Evolutionary conservation across 2,329 filamentous ascomycete genomes (phyloP).

Genomic region (Xylariaceae sp.): DNA sequence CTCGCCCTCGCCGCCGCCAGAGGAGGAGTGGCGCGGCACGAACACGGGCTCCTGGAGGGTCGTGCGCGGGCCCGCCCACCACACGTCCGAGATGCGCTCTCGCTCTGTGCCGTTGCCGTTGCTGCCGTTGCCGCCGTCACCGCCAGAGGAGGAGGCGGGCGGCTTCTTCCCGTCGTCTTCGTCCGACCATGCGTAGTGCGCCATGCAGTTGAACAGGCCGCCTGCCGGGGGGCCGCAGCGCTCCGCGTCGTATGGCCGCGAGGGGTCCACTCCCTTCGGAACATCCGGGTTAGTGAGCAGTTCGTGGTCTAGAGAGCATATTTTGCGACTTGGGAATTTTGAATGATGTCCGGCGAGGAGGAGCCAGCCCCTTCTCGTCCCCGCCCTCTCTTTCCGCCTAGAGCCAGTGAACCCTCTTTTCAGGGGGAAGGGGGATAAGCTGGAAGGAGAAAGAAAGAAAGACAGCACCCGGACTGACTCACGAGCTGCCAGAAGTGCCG

Average conservation of each 20-base stretch:
- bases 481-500: constrained; percentile 41
- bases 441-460: too few relatives aligned
- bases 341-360: too few relatives aligned
- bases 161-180: constrained; percentile 10
- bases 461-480: too few relatives aligned
- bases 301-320: too few relatives aligned
- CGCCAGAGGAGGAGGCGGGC: not conserved
- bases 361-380: too few relatives aligned
- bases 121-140: constrained; percentile 7
- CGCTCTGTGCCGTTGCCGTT: constrained; percentile 22
- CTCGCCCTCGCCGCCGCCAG: constrained; percentile 27
- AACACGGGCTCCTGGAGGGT: constrained; percentile 49
- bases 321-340: too few relatives aligned
- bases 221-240: constrained; percentile 35
- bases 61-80: constrained; percentile 35
- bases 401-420: too few relatives aligned
- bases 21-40: constrained; percentile 39
- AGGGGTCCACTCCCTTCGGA: constrained; percentile 27
- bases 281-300: too few relatives aligned
- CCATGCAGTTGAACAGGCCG: constrained; percentile 38
- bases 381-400: too few relatives aligned
- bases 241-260: constrained; percentile 34
- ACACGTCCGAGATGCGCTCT: too few relatives aligned
- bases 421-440: too few relatives aligned
- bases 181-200: constrained; percentile 33